Conservation (phyloP, 2,329 filamentous ascomycete genomes). For the Raffaelea arxii region DNA sequence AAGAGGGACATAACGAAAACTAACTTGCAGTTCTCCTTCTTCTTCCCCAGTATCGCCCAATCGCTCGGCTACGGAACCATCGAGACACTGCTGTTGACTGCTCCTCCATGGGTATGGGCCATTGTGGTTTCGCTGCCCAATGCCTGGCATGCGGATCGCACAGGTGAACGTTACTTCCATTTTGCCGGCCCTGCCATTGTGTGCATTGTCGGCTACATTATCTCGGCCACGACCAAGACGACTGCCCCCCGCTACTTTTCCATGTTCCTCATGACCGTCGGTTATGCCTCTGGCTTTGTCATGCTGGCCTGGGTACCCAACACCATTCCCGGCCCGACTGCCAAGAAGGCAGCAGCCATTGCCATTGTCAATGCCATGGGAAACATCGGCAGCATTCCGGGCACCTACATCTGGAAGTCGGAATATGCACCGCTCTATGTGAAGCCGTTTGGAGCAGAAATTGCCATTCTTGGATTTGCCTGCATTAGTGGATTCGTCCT, state of each 20-base stretch:
- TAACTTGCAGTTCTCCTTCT: slow-evolving; percentile 21
- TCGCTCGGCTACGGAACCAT: slow-evolving; percentile 55
- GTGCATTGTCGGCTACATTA: slow-evolving; percentile 55
- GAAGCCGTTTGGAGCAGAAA: slow-evolving; percentile 54
- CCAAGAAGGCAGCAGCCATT: slow-evolving; percentile 60
- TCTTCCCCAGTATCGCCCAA: slow-evolving; percentile 57
- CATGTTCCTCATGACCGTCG: slow-evolving; percentile 58
- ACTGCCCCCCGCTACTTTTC: slow-evolving; percentile 55
- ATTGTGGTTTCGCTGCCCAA: slow-evolving; percentile 54
- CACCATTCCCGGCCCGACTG: slow-evolving; percentile 63
- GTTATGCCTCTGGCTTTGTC: slow-evolving; percentile 52
- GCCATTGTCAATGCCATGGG: slow-evolving; percentile 68
- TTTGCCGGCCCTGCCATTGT: slow-evolving; percentile 52
- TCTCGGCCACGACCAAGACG: slow-evolving; percentile 52
- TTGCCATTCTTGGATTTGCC: slow-evolving; percentile 39
- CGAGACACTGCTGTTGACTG: slow-evolving; percentile 51
- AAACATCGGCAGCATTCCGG: slow-evolving; percentile 62
- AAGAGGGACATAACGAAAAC: too few relatives aligned
- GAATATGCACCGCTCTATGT: slow-evolving; percentile 31
- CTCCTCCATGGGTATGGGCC: slow-evolving; percentile 54
- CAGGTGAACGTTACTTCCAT: slow-evolving; percentile 62
- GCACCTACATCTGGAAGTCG: slow-evolving; percentile 36
- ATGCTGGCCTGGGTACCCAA: slow-evolving; percentile 70
- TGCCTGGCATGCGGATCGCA: slow-evolving; percentile 61
- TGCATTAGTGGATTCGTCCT: slow-evolving; percentile 48